Evolutionary conservation across 495 filamentous ascomycete genomes (phyloP).

Genomic region (Podospora bellae-mahoneyi): DNA sequence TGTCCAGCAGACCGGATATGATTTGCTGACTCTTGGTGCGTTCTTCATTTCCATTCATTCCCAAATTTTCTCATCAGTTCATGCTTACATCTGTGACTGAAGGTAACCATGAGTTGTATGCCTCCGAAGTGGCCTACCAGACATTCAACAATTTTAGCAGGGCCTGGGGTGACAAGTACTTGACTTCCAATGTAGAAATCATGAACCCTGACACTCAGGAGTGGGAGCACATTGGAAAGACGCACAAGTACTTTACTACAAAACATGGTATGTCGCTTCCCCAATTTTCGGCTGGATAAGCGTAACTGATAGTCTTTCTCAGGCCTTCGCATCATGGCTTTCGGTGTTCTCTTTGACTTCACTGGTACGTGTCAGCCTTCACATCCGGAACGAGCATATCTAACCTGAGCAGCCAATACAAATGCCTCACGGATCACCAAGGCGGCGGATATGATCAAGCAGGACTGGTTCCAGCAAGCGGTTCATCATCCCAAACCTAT

Average conservation of each 20-base stretch:
- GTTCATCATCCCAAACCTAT: conserved; percentile 59
- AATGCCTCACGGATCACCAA: conserved; percentile 33
- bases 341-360: conserved; percentile 83
- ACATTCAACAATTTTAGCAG: conserved; percentile 47
- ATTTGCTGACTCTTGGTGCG: conserved; percentile 45
- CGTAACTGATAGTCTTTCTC: background rate
- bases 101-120: conserved; percentile 83
- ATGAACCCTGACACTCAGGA: conserved; percentile 56
- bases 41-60: conserved; percentile 49
- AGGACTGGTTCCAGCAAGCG: conserved; percentile 73
- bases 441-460: conserved; percentile 62
- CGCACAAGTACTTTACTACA: conserved; percentile 73
- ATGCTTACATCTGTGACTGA: conserved; percentile 23
- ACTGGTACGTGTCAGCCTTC: conserved; percentile 34
- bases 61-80: background rate
- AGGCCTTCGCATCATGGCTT: conserved; percentile 67
- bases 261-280: conserved; percentile 43
- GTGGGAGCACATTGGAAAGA: conserved; percentile 64
- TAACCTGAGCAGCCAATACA: conserved; percentile 20
- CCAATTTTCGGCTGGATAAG: background rate
- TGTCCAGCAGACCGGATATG: conserved; percentile 52
- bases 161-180: conserved; percentile 52
- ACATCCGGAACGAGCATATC: background rate
- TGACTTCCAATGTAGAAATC: conserved; percentile 83
- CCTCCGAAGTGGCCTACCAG: conserved; percentile 43